Base-by-base conservation (phyloP, 805 yeast genomes). In the Suhomyces sp. region DNA sequence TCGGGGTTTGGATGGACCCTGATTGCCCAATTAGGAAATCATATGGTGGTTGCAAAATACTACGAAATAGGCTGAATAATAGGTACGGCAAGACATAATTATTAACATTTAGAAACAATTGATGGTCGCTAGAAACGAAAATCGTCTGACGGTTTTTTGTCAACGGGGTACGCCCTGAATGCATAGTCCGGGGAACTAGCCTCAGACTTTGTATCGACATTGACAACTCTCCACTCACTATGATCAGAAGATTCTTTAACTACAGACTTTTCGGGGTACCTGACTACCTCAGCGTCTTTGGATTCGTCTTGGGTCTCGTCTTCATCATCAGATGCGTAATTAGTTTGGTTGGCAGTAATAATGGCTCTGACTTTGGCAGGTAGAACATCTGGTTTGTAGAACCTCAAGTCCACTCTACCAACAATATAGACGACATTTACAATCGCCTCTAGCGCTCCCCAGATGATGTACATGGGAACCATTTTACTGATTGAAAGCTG, bases 281-380 rank as follows among this genome's bases (percentile, higher is more conserved):
- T 9, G 9, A n/a, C n/a, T 6, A 15, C 15, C 1, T 31, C 42
- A 13, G 19, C 33, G 4, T 27, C 40, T 23, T 50, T 44, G 41
- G n/a, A 31, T 24, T 53, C 40, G 6, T 51, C 48, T 15, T 48
- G 31, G 13, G 33, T 60, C 23, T 53, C 60, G 7, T 56, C 60
- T 48, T 68, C 69, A 42, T 61, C 61, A 26, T 66, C 71, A 1
- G 74, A 68, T 5, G 67, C 70, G 46, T 65, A 65, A 57, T 62
- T 60, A 2, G 60, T 53, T 27, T 58, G 61, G 33, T 60, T 57
- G 1, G 63, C 61, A 10, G 63, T 60, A 51, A 60, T 60, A 42
- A 60, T 60, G 33, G 59, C 52, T 19, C 61, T 46, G 17, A 58
- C 61, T 38, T 47, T 48, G 13, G 44, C 44, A 10, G 67, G 67